These are phyloP conservation scores for Alloteropsis semialata DNA, from an alignment of 176 grass and related monocot genomes.

Conservation along the genomic window DNA sequence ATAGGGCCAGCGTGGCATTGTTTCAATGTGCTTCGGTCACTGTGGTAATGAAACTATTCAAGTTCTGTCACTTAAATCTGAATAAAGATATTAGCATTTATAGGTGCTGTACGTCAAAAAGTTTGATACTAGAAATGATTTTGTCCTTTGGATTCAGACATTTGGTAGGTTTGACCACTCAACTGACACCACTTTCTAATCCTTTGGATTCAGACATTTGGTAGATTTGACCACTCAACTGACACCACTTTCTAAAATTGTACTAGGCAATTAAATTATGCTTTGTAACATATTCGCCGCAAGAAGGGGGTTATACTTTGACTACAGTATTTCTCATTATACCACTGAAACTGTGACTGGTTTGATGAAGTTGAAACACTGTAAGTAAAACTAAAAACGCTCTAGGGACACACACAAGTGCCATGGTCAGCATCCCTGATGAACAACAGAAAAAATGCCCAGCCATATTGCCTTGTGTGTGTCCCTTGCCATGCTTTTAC, in stretches of 20 bases:
- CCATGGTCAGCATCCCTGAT: not conserved
- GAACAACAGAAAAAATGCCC: not conserved
- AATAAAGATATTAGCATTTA: not conserved
- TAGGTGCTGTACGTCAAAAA: too few species aligned
- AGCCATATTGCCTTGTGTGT: not conserved
- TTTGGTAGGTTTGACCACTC: not conserved
- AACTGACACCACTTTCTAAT: too few species aligned
- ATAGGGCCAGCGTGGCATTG: not conserved
- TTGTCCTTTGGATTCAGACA: not conserved
- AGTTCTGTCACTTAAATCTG: not conserved
- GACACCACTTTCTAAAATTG: not conserved
- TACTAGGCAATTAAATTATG: not conserved
- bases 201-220: not conserved
- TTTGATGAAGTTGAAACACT: not conserved
- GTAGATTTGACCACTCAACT: not conserved
- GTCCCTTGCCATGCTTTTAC: too few species aligned
- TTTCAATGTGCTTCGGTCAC: not conserved
- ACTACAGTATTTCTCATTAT: not conserved
- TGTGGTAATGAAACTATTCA: not conserved
- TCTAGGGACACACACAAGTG: not conserved
- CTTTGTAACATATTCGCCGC: not conserved
- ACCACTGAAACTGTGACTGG: not conserved
- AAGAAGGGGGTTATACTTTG: not conserved
- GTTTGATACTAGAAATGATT: not conserved
- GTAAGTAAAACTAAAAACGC: not conserved